Conservation (phyloP, 2,329 filamentous ascomycete genomes). For the Alternaria tenuissima region DNA sequence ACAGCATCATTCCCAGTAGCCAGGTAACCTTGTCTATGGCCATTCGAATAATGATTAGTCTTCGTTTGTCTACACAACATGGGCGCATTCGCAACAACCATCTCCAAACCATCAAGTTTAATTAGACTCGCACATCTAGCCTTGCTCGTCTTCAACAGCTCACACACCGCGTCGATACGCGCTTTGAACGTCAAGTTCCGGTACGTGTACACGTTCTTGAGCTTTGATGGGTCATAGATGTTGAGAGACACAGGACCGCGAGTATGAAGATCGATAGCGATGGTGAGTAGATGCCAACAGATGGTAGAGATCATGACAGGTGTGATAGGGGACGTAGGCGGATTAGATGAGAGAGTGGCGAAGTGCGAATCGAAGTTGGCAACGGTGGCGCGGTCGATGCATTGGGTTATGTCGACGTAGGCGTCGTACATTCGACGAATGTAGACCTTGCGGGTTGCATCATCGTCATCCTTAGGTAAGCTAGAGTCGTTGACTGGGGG, state of each 20-base stretch:
- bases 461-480: neutral
- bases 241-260: constrained; percentile 6
- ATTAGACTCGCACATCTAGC: constrained; percentile 6
- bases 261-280: constrained; percentile 9
- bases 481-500: neutral
- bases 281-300: constrained; percentile 5
- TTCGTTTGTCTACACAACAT: neutral
- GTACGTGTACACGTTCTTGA: neutral
- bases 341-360: neutral
- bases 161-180: constrained; percentile 7
- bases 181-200: neutral
- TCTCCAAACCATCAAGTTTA: neutral
- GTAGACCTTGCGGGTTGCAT: neutral
- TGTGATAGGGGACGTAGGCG: neutral
- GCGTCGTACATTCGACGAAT: constrained; percentile 4
- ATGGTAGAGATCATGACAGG: neutral
- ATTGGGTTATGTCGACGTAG: constrained; percentile 6
- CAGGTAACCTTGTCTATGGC: neutral
- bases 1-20: neutral
- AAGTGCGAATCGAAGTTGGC: neutral
- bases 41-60: constrained; percentile 6
- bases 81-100: constrained; percentile 7
- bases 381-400: constrained; percentile 3
- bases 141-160: constrained; percentile 10
- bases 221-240: constrained; percentile 3